Evolutionary conservation across 345 rosid genomes (phyloP), one percentile per base, ranked within the genome.

Genomic region (Atalantia buxifolia): DNA sequence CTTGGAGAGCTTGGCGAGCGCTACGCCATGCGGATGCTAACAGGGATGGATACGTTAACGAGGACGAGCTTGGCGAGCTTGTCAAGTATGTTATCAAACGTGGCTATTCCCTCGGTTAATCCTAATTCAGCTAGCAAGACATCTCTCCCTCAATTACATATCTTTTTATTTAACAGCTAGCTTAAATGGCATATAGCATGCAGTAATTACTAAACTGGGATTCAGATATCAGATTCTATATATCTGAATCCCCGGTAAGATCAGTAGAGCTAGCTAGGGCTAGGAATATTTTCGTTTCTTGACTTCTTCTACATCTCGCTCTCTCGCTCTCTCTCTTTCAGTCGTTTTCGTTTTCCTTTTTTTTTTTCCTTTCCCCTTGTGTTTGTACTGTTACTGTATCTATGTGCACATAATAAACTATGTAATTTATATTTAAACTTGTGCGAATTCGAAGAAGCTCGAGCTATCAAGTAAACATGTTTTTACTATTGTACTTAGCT

Each of bases 1-100:
- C n/a, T 24, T 7, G 64, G 21, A 69, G 83, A 64, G 72, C 72
- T 18, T 36, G 7, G 4, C 66, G 66, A 14, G 79, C 83, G 19
- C 42, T 80, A 2, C 24, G 14, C 21, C 79, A 76, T 70, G 80
- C 80, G 0, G 83, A 81, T 55, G n/a, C 31, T 24, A 72, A 76
- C 55, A 35, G 63, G 1, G 80, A 76, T 30, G 77, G 83, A 12
- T 76, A 7, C 74, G 21, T 81, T 19, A 31, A 21, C 21, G 69
- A 71, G 59, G 63, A 36, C 0, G 83, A 81, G 69, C 1, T 81
- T 2, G 14, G 57, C 6, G 70, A 66, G 62, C 83, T 81, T 9
- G 74, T 65, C 7, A 71, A 71, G 18, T 75, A 75, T 69, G 74
- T 40, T 48, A 21, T 33, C 22, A 69, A 80, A 53, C 70, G 76